phyloP scores from a whole-genome alignment of 768 basidiomycete species.

The Collybia sordida region DNA sequence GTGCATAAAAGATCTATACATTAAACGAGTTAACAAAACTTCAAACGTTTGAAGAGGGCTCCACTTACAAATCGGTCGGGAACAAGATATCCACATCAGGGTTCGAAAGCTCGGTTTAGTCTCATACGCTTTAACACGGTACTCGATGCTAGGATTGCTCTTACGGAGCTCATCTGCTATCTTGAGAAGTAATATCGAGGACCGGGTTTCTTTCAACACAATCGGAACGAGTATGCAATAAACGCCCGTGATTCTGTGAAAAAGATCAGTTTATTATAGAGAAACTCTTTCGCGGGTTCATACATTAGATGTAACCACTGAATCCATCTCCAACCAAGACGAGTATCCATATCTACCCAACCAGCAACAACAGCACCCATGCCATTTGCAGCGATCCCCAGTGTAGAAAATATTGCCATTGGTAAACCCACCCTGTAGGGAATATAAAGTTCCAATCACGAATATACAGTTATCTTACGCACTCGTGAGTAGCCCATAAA shows the following conservation, averaged over 20 bases:
- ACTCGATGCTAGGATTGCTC: constrained; percentile 60
- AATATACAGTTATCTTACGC: constrained; percentile 12
- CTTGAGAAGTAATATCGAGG: constrained; percentile 65
- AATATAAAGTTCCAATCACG: neutral
- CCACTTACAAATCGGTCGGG: constrained; percentile 66
- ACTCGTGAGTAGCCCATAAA: constrained; percentile 66
- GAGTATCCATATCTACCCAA: constrained; percentile 68
- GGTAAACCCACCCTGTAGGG: constrained; percentile 66
- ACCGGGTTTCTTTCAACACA: constrained; percentile 72
- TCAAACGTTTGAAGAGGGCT: neutral
- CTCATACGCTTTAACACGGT: constrained; percentile 62
- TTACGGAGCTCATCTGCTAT: constrained; percentile 64
- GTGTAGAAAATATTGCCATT: constrained; percentile 70
- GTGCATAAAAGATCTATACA: constrained; percentile 59
- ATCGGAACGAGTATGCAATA: constrained; percentile 52
- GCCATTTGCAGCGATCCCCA: constrained; percentile 60
- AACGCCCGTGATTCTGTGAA: constrained; percentile 46
- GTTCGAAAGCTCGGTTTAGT: constrained; percentile 52
- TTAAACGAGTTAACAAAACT: neutral
- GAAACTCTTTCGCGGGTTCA: constrained; percentile 13
- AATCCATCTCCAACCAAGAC: constrained; percentile 78
- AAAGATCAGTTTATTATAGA: neutral
- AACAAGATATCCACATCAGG: constrained; percentile 68
- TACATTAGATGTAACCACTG: constrained; percentile 78
- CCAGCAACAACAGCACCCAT: constrained; percentile 64